phyloP scores from a whole-genome alignment of 768 basidiomycete genomes.

The Calocybe gangraenosa region DNA sequence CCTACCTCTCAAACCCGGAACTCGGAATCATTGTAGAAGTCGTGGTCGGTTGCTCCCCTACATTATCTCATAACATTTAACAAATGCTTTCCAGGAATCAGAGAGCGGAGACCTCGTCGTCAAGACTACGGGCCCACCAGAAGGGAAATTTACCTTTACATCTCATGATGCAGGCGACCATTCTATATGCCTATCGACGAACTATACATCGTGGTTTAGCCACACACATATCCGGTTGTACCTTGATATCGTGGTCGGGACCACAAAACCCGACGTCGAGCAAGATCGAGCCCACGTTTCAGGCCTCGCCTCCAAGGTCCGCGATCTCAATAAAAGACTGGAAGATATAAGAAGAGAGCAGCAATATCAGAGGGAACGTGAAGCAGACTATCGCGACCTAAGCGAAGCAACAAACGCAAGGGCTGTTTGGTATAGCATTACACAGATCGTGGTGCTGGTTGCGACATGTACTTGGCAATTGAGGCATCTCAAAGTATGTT shows the following conservation, averaged over 20 bases:
- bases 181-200: constrained; percentile 92
- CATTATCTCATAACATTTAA: background rate
- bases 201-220: constrained; percentile 87
- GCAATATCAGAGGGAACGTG: constrained; percentile 95
- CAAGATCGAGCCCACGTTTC: constrained; percentile 84
- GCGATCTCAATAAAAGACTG: constrained; percentile 90
- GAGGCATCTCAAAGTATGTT: constrained; percentile 80
- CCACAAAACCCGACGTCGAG: constrained; percentile 80
- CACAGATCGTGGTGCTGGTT: constrained; percentile 82
- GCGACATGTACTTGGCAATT: constrained; percentile 92
- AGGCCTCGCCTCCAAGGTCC: constrained; percentile 75
- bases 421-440: constrained; percentile 92
- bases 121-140: constrained; percentile 83
- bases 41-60: constrained; percentile 50
- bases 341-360: constrained; percentile 94
- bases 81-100: constrained; percentile 61
- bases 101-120: constrained; percentile 78
- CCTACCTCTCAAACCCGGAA: constrained; percentile 66
- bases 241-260: constrained; percentile 91
- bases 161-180: constrained; percentile 97
- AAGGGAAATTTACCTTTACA: constrained; percentile 95
- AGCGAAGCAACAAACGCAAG: constrained; percentile 88
- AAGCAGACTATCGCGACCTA: constrained; percentile 82
- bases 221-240: constrained; percentile 89
- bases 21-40: constrained; percentile 91